Base-by-base conservation (phyloP, 192 early-diverging fungal species). In the Coemansia sp. region DNA sequence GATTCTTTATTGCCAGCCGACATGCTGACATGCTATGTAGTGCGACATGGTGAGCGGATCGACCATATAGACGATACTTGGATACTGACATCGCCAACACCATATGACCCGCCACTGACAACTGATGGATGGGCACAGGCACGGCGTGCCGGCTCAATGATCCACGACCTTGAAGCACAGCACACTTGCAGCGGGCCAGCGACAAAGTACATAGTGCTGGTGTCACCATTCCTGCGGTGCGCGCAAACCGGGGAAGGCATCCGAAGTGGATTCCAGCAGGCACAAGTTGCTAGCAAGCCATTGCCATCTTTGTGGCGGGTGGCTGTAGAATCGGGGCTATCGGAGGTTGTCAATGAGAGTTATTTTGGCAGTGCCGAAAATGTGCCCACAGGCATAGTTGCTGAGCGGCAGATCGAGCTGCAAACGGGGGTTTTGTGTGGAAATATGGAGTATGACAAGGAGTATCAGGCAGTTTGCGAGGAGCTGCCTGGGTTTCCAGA, bases 191-290 rank as follows among this genome's bases (percentile, higher is more conserved):
- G 8, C 8, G 8, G 5, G 18, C 18, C 14, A 7, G 4, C 43
- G 10, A 64, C 65, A 10, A 61, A 70, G 3, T 80, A 67, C 36
- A 53, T 62, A 1, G 55, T 80, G 12, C 56, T 80, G 8, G 64
- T 65, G 8, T 80, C 77, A 19, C 77, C 77, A 26, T 80, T 80
- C 21, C 58, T 67, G 32, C 77, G 77, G n/a, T 80, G 77, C 50
- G 61, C 42, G 11, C 68, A 80, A 39, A 80, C 77, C 1, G 40
- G 67, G 24, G 58, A 70, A 19, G 67, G 41, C n/a, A 32, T 80
- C 8, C 24, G 10, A 22, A 32, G 43, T 3, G 77, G 77, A 10
- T 74, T 68, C 33, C 63, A 57, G 19, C 50, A 58, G 6, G 19
- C 22, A 27, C 17, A 57, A 42, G 4, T 34, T 36, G 4, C n/a